Conservation (phyloP, 2,329 filamentous ascomycete genomes). For the Aspergillus proliferans region DNA sequence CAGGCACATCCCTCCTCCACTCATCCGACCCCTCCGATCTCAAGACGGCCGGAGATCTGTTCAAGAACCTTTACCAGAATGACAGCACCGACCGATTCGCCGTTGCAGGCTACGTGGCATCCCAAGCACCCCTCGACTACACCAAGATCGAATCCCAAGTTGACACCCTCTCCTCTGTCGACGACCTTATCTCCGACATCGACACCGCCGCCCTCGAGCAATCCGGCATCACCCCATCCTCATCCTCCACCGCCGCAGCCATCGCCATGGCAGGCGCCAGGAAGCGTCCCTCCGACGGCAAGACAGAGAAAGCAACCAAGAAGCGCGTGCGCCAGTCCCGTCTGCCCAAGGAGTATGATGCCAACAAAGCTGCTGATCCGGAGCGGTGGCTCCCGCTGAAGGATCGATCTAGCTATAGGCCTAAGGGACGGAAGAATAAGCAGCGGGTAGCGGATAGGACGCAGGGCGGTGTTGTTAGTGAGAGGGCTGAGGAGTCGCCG, state of each 20-base stretch:
- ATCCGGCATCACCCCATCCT: conserved; percentile 37
- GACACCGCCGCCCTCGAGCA: conserved; percentile 41
- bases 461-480: conserved; percentile 75
- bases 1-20: conserved; percentile 73
- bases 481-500: conserved; percentile 54
- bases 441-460: conserved; percentile 71
- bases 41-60: conserved; percentile 67
- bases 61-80: conserved; percentile 62
- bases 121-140: conserved; percentile 55
- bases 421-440: conserved; percentile 88
- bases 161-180: conserved; percentile 32
- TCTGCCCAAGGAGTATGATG: conserved; percentile 51
- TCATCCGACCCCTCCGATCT: conserved; percentile 66
- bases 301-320: conserved; percentile 23
- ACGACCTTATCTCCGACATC: conserved; percentile 38
- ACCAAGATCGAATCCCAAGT: conserved; percentile 31
- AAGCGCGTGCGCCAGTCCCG: conserved; percentile 43
- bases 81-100: conserved; percentile 62
- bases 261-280: conserved; percentile 28
- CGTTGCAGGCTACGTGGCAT: conserved; percentile 78
- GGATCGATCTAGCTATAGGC: conserved; percentile 80
- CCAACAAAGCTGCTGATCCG: conserved; percentile 73
- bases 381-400: conserved; percentile 90
- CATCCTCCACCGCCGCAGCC: conserved; percentile 22
- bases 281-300: conserved; percentile 35